Base-by-base conservation (phyloP, 2,329 filamentous ascomycete genomes). In the Calcarisporium arbuscula region DNA sequence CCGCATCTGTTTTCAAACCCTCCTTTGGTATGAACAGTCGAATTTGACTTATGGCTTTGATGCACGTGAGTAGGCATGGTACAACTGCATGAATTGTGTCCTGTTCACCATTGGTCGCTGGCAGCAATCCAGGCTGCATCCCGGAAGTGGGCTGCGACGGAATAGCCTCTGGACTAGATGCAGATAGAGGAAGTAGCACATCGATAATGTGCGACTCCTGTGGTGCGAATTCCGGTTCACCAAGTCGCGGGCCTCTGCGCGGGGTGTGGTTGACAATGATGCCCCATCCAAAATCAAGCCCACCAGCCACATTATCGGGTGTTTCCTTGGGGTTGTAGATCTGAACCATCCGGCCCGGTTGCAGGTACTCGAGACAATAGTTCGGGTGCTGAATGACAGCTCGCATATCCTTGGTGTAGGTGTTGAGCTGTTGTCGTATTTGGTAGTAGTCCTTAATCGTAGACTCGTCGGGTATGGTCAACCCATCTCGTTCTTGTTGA, bases 381-480 rank as follows among this genome's bases (percentile, higher is more conserved):
- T 82, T 84, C 0, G 92, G 92, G 51, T 95, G 88, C 50, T 87
- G 94, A 45, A 96, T 92, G 26, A 96, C 88, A 31, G 81, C 72
- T 14, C 86, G 79, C 81, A 96, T 94, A 43, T 98, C 89, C 47
- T 85, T 84, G 12, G 82, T 84, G 54, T 92, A 94, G 5, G 70
- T 74, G 41, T 85, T 81, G 20, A 98, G 72, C 48, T 94, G 85
- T 52, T 94, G 81, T 38, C 90, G 77, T 28, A 96, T 68, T 32
- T 88, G 84, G 58, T 94, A 95, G 61, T 98, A 98, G 43, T 96
- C 90, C 56, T 89, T 88, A 57, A 98, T 84, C 1, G 81, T 87
- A 5, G 75, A 70, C 61, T 98, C 92, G 51, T 96, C 88, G 1
- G 84, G 70, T 43, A 98, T 95, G 31, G 74, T 67, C 61, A 90